Evolutionary conservation across 257 asterid species (phyloP), one percentile per base, ranked within the genome.

Genomic region (Rhazya stricta): DNA sequence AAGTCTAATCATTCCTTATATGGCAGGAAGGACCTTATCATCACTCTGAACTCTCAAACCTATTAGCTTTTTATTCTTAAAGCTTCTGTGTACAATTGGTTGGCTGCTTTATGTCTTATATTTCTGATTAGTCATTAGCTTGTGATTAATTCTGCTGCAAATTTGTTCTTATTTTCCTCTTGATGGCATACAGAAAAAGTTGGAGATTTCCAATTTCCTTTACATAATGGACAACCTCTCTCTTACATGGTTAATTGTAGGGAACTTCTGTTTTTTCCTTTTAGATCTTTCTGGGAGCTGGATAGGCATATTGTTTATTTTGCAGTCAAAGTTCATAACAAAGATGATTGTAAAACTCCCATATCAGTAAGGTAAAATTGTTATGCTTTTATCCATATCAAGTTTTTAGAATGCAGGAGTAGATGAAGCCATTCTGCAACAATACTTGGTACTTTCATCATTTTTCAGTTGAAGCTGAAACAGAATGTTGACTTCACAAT

Each of bases 361-460:
- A 2, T 69, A 15, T 69, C 60, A 13, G 8, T 27, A 6, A 7
- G 32, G 15, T 70, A 58, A 36, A 71, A 53, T 9, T 32, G 13
- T 53, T 7, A 0, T 51, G 37, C 51, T 39, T 36, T 34, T 36
- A n/a, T 30, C 18, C 32, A 19, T 61, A 11, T 23, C 32, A 58
- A 30, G 6, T 13, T 71, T 53, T 56, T 56, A n/a, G 32, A 56
- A n/a, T 9, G 1, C 29, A 56, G 62, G 62, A 56, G 65, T 57
- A 27, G 10, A 48, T 21, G 2, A 57, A 57, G 50, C 53, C 37
- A 37, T 36, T 13, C n/a, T 51, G 16, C 6, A 11, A 7, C 34
- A 30, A 54, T 72, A 34, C 34, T 19, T 71, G 2, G 50, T 46
- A 72, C 76, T n/a, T 53, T 19, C n/a, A 54, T 53, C 54, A 57